Conservation (phyloP, 345 rosid genomes). For the Ceriops zippeliana region DNA sequence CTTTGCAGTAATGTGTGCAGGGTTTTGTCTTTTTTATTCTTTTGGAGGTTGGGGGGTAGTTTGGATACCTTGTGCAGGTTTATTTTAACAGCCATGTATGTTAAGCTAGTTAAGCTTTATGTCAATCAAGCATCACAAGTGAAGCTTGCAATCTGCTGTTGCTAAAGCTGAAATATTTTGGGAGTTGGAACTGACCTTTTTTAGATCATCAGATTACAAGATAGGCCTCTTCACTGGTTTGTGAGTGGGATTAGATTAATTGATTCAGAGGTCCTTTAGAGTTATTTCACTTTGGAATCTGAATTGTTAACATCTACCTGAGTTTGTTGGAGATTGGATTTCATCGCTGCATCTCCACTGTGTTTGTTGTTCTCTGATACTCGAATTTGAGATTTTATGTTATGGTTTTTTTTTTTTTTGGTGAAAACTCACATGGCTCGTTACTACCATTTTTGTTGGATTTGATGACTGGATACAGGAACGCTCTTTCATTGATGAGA, state of each 20-base stretch:
- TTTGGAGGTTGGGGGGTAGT: too few species aligned
- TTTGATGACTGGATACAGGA: constrained; percentile 45
- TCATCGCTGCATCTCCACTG: neutral
- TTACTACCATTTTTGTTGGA: neutral
- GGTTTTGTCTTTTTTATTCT: too few species aligned
- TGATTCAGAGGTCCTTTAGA: too few species aligned
- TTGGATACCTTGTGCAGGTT: too few species aligned
- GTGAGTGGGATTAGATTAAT: neutral
- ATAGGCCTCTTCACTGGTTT: neutral
- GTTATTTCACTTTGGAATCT: neutral
- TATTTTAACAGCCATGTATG: too few species aligned
- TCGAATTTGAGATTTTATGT: neutral
- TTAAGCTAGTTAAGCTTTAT: too few species aligned
- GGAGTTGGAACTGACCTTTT: neutral
- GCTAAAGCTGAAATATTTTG: neutral
- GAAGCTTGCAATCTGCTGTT: neutral
- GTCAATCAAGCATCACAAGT: neutral
- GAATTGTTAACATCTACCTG: neutral
- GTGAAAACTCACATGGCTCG: neutral
- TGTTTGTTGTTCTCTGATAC: neutral
- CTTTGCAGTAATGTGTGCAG: too few species aligned
- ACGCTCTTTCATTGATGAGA: constrained; percentile 51
- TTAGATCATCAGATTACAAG: neutral
- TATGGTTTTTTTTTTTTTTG: neutral
- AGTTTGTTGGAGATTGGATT: neutral